Base-by-base conservation (phyloP, 805 yeast species). In the Yarrowia divulgata region DNA sequence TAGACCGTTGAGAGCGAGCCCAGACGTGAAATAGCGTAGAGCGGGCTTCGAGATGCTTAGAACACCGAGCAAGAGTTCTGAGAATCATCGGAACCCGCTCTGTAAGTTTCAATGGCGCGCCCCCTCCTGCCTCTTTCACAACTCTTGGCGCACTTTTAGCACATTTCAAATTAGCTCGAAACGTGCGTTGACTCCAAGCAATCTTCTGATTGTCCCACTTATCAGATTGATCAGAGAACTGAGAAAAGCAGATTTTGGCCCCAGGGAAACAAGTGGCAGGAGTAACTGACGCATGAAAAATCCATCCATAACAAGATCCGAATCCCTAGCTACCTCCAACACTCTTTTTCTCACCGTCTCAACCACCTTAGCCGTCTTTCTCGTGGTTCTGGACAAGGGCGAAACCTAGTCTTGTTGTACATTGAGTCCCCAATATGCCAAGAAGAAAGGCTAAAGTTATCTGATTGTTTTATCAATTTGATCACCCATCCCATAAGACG, bases 381-480 rank as follows among this genome's bases (percentile, higher is more conserved):
- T 8, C 54, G 54, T 32, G 14, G 8, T 39, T 2, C 9, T 4
- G 35, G 37, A 60, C 50, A 43, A 34, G 54, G 54, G 40, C 52
- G 3, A 29, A 63, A 63, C 57, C 39, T 40, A 48, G 68, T 63
- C 68, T 18, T 9, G 37, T 14, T 10, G 68, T 63, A 63, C 29
- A 37, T 63, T 63, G n/a, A 18, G 68, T 19, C 23, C 68, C 68
- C 66, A 45, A 32, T 8, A 34, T 29, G 57, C 57, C 57, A 48
- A 63, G 57, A 48, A 14, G 16, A 60, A 23, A 60, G 19, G 18
- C 34, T 60, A 60, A 60, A 60, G 7, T 63, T 63, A 63, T 63
- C 68, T 46, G 68, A 63, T 63, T 37, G 16, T 23, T 48, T 63
- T 63, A 63, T 63, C 68, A 63, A 63, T 63, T 49, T 63, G 48